Conservation (phyloP, 2,329 filamentous ascomycete species). For the Alternaria sp. region DNA sequence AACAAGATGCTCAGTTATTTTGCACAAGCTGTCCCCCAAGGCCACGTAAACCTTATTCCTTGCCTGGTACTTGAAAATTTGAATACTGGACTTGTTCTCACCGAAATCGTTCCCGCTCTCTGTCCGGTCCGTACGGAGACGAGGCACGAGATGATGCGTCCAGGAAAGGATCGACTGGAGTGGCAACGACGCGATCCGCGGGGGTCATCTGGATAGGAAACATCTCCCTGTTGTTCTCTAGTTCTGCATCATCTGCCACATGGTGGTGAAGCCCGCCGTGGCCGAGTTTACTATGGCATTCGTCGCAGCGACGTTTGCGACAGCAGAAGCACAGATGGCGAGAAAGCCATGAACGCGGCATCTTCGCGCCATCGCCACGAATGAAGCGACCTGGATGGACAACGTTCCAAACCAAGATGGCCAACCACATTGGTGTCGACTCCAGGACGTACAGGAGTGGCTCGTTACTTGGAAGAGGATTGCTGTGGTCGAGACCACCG, state of each 20-base stretch:
- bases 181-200: constrained; percentile 7
- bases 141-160: constrained; percentile 8
- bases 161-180: constrained; percentile 5
- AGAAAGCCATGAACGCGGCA: constrained; percentile 29
- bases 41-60: too few relatives aligned
- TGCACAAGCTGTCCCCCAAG: too few relatives aligned
- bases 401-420: constrained; percentile 29
- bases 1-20: too few relatives aligned
- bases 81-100: too few relatives aligned
- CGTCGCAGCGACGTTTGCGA: constrained; percentile 25
- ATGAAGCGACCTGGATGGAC: constrained; percentile 25
- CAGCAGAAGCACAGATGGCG: constrained; percentile 28
- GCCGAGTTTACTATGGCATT: constrained; percentile 24
- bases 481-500: constrained; percentile 52
- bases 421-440: constrained; percentile 63
- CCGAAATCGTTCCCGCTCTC: too few relatives aligned
- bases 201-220: not conserved
- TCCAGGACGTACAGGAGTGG: constrained; percentile 62
- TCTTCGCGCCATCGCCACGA: constrained; percentile 22
- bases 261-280: constrained; percentile 17
- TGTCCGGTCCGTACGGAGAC: constrained; percentile 1
- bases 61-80: too few relatives aligned
- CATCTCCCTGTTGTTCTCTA: constrained; percentile 20
- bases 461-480: constrained; percentile 60
- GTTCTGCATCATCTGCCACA: constrained; percentile 7